Conservation (phyloP, 176 grass and related monocot genomes). For the Triticum dicoccoides region DNA sequence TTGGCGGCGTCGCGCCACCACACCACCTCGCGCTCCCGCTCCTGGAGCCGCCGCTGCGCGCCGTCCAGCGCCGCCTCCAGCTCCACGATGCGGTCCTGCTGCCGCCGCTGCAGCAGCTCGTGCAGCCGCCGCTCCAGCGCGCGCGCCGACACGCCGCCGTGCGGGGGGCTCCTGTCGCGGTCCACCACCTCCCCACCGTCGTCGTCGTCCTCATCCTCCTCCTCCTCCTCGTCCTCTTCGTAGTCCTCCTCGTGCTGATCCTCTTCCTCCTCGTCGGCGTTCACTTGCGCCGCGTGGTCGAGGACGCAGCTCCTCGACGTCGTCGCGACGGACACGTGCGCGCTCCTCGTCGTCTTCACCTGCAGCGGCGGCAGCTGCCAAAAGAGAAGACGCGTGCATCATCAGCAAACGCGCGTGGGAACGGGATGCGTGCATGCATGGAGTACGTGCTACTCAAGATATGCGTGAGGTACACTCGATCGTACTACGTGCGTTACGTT, state of each 20-base stretch:
- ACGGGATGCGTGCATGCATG: neutral
- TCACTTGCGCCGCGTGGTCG: neutral
- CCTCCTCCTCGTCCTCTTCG: neutral
- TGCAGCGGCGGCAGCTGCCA: constrained; percentile 29
- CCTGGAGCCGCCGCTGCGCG: constrained; percentile 62
- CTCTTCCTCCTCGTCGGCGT: neutral
- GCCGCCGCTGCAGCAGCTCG: constrained; percentile 74
- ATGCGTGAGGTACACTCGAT: neutral
- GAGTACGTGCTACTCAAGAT: constrained; percentile 2
- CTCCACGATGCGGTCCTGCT: constrained; percentile 89
- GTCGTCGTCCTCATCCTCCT: neutral
- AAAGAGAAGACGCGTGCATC: neutral
- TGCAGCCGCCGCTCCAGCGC: constrained; percentile 83
- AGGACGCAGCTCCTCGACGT: constrained; percentile 36
- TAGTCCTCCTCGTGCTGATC: neutral
- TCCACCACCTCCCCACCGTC: constrained; percentile 1
- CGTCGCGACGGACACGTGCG: neutral
- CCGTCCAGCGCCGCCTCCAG: constrained; percentile 71
- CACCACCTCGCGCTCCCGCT: constrained; percentile 85
- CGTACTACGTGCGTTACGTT: neutral
- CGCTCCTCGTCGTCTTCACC: constrained; percentile 27
- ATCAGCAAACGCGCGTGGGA: neutral
- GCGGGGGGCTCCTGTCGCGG: constrained; percentile 20
- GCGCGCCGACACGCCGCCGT: constrained; percentile 71
- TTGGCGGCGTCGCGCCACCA: constrained; percentile 96